A percentile compares a stretch with the other conserved stretches of the same genome.
These are phyloP conservation scores for Solanum clarkiae DNA, from an alignment of 257 asterid species.

Conservation along the genomic window DNA sequence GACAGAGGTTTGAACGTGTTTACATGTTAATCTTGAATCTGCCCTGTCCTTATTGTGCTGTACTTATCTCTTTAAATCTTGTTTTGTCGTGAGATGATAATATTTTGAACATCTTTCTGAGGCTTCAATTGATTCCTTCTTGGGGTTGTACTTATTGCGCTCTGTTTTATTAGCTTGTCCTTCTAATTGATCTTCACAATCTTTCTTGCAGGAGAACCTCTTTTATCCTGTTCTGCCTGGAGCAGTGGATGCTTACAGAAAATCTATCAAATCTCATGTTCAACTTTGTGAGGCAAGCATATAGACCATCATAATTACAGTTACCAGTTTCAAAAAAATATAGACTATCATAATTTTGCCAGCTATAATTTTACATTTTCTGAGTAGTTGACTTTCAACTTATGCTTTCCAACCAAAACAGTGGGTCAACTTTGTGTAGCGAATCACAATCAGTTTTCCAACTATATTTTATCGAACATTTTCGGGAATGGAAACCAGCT, in stretches of 20 bases:
- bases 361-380: not conserved
- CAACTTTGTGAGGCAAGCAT: conserved; percentile 53
- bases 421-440: not conserved
- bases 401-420: not conserved
- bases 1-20: conserved; percentile 43
- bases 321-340: not conserved
- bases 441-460: not conserved
- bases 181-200: not conserved
- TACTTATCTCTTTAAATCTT: not conserved
- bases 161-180: not conserved
- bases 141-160: not conserved
- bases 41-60: conserved; percentile 1
- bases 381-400: not conserved
- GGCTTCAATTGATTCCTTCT: not conserved
- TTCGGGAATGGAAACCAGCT: not conserved
- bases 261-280: conserved; percentile 48
- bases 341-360: not conserved
- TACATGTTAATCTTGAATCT: not conserved
- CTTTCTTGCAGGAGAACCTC: conserved; percentile 52
- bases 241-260: conserved; percentile 60
- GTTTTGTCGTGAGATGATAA: not conserved
- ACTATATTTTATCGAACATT: not conserved
- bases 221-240: conserved; percentile 61
- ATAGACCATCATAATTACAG: not conserved
- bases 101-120: not conserved